phyloP scores from a whole-genome alignment of 352 stramenopile species.

The Phytophthora citrophthora region DNA sequence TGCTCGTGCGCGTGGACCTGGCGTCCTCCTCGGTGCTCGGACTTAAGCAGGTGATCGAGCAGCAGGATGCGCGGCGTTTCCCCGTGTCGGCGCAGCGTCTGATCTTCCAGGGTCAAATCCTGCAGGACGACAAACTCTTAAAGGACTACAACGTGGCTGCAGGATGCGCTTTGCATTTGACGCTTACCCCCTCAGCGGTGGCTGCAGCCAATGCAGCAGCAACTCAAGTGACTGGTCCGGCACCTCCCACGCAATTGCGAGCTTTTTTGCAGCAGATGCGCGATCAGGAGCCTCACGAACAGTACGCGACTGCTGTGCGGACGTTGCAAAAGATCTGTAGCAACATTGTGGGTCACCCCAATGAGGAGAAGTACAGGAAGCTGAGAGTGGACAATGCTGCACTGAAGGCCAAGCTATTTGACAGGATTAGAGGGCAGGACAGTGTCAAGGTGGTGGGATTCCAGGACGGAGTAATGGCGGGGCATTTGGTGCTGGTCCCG shows the following conservation, averaged over 20 bases:
- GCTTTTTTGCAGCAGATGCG: constrained; percentile 69
- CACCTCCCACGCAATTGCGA: constrained; percentile 41
- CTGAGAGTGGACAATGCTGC: constrained; percentile 72
- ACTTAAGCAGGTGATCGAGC: constrained; percentile 74
- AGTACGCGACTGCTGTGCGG: constrained; percentile 55
- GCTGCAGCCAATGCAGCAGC: constrained; percentile 21
- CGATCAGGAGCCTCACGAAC: constrained; percentile 36
- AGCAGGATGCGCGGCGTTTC: constrained; percentile 62
- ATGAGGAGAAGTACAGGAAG: constrained; percentile 82
- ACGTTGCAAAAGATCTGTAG: constrained; percentile 85
- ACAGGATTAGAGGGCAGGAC: constrained; percentile 60
- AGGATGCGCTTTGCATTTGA: constrained; percentile 79
- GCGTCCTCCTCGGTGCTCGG: constrained; percentile 53
- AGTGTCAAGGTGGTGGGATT: constrained; percentile 75
- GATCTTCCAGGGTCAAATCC: constrained; percentile 89
- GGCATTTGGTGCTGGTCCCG: constrained; percentile 71
- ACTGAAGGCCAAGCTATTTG: constrained; percentile 69
- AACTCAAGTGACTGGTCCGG: background rate
- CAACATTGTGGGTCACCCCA: constrained; percentile 79
- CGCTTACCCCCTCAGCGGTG: constrained; percentile 45
- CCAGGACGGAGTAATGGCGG: constrained; percentile 68
- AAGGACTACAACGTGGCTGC: constrained; percentile 66
- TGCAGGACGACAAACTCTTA: constrained; percentile 75
- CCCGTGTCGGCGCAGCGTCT: constrained; percentile 74
- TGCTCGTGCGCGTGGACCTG: constrained; percentile 55